phyloP scores from a whole-genome alignment of 1,139 yeast genomes.

The Candida sp. region DNA sequence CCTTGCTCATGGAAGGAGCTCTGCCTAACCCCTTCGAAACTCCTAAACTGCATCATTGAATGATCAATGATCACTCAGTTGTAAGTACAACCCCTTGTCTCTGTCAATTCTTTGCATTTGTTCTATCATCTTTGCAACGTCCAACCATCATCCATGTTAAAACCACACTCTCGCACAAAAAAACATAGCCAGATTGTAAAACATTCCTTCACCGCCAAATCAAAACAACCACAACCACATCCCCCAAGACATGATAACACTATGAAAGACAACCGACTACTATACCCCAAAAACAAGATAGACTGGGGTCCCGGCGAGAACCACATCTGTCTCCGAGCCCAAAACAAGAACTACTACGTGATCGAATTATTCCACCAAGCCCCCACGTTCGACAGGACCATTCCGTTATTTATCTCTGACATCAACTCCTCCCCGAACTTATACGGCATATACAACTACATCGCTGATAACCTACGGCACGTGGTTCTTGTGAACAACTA shows the following conservation, averaged over 20 bases:
- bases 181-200: too few relatives aligned
- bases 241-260: background rate
- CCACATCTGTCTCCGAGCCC: slow-evolving; percentile 17
- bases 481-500: slow-evolving; percentile 20
- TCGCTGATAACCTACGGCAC: slow-evolving; percentile 9
- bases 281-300: slow-evolving; percentile 1
- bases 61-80: too few relatives aligned
- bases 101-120: background rate
- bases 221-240: background rate
- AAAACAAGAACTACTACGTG: slow-evolving; percentile 15
- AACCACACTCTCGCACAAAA: too few relatives aligned
- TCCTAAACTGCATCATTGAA: too few relatives aligned
- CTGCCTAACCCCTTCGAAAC: too few relatives aligned
- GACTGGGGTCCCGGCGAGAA: slow-evolving; percentile 21
- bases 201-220: background rate
- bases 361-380: slow-evolving; percentile 21
- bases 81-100: too few relatives aligned
- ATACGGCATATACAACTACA: slow-evolving; percentile 16
- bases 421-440: slow-evolving; percentile 13
- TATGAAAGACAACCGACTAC: background rate
- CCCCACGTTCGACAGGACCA: slow-evolving; percentile 14
- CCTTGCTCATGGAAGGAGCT: too few relatives aligned
- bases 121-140: background rate
- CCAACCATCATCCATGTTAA: too few relatives aligned
- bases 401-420: slow-evolving; percentile 21